phyloP scores from a whole-genome alignment of 108 stramenopile genomes.

The Cyclostephanos tholiformis region DNA sequence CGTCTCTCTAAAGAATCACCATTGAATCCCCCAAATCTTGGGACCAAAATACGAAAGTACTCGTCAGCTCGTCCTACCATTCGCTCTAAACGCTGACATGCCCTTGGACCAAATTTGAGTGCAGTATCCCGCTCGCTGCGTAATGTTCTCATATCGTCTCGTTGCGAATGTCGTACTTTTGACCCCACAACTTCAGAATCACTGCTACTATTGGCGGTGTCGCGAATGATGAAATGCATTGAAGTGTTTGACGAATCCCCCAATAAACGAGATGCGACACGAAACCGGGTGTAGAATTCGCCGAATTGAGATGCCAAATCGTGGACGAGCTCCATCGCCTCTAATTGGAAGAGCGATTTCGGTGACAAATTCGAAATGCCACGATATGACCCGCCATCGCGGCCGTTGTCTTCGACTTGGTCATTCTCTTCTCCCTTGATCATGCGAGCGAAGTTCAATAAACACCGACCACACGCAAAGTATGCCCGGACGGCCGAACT shows the following conservation, averaged over 20 bases:
- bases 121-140: constrained; percentile 36
- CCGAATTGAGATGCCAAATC: constrained; percentile 30
- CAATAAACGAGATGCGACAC: constrained; percentile 43
- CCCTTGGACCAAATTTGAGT: constrained; percentile 23
- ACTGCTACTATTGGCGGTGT: neutral
- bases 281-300: constrained; percentile 28
- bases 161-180: neutral
- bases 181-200: neutral
- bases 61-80: constrained; percentile 36
- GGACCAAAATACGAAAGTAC: constrained; percentile 34
- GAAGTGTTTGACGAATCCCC: constrained; percentile 23
- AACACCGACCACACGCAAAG: constrained; percentile 14
- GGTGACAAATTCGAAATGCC: neutral
- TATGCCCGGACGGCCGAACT: constrained; percentile 34
- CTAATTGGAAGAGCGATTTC: constrained; percentile 14
- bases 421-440: constrained; percentile 4
- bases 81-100: constrained; percentile 24
- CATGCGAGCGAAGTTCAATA: constrained; percentile 23
- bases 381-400: neutral
- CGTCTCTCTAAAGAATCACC: neutral
- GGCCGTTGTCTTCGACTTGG: constrained; percentile 7
- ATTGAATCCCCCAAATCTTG: constrained; percentile 50
- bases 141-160: constrained; percentile 7
- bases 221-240: neutral
- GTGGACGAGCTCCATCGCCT: constrained; percentile 37